Base-by-base conservation (phyloP, 1,284 basidiomycete species). In the Leccinum angustisporum region DNA sequence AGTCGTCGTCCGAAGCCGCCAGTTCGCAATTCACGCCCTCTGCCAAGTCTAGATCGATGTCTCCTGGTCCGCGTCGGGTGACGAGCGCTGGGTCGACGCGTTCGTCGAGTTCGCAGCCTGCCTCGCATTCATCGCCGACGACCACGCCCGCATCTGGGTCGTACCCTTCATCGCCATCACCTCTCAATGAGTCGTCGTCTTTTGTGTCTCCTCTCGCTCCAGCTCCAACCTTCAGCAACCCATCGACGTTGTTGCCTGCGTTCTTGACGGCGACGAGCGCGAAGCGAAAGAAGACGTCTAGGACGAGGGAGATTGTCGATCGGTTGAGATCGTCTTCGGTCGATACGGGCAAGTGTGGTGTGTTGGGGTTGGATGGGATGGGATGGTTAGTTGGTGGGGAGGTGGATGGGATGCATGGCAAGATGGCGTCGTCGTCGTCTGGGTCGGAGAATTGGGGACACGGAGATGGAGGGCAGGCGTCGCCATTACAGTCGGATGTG, bases 291-390 rank as follows among this genome's bases (percentile, higher is more conserved):
- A 71, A 70, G 63, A 14, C 59, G 16, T 74, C 72, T 33, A 62
- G 68, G 48, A 71, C 70, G 58, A 68, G 70, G 21, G 70, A 71
- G 60, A 71, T 71, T 40, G 69, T 71, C 3, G 70, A 74, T 58
- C 68, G 63, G 34, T 25, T 74, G 56, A 68, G 70, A 58, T 71
- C 70, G 33, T 65, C 61, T 48, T 73, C 67, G 21, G 54, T 69
- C 8, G 68, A 73, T 62, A 60, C 40, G 3, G 70, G 68, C 10
- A 70, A 61, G 57, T 59, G 60, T 10, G 21, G 40, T 33, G 51
- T 38, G n/a, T 1, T 5, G 10, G 64, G n/a, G 2, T 14, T 31
- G 54, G 70, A 69, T 25, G 5, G 34, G 25, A 38, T 65, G 56
- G 63, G 61, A 5, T 68, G 71, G 71, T 11, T 61, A 53, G 62